Base-by-base conservation (phyloP, 257 asterid species). In the Linderniella brevidens region DNA sequence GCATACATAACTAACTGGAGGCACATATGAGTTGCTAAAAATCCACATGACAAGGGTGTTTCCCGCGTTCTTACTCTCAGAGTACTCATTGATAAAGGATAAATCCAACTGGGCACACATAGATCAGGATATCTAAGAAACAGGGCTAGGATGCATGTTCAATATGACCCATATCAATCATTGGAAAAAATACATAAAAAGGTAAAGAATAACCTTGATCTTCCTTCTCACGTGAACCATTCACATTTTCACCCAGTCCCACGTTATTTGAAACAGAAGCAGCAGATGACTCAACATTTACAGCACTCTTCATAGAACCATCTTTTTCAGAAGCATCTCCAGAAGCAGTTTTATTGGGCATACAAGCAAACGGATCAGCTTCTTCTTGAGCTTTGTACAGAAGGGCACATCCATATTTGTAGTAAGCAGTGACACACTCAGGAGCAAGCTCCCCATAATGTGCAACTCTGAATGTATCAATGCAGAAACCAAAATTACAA, bases 401-500 rank as follows among this genome's bases (percentile, higher is more conserved):
- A 54, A 80, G 64, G 10, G 80, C 82, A 29, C 70, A 50, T 41
- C 86, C 92, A 66, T 79, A 90, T 64, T 82, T 79, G 66, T 79
- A 85, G 71, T 90, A 85, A 17, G 99, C 74, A 57, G 63, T 53
- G 58, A 73, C 74, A 61, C 99, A 90, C 53, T 81, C 86, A 19
- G 92, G 92, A 59, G 93, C 75, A 53, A 90, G 96, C 59, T 90
- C 99, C 44, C 99, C 96, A 48, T 69, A 77, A 66, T 65, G 83
- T 15, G 71, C 62, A 64, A 64, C 93, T 88, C 96, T 90, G 48
- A 12, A 58, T 35, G 15, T 19, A 49, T 42, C 39, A 19, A 46
- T 46, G 32, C 32, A 25, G 32, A 25, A 25, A 25, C 32, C 32
- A 25, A 25, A 25, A 3, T 25, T 25, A 25, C 3, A 25, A 25